Evolutionary conservation across 2,329 filamentous ascomycete genomes (phyloP), one percentile per base, ranked within the genome.

Genomic region (Ophiocordyceps sinensis): DNA sequence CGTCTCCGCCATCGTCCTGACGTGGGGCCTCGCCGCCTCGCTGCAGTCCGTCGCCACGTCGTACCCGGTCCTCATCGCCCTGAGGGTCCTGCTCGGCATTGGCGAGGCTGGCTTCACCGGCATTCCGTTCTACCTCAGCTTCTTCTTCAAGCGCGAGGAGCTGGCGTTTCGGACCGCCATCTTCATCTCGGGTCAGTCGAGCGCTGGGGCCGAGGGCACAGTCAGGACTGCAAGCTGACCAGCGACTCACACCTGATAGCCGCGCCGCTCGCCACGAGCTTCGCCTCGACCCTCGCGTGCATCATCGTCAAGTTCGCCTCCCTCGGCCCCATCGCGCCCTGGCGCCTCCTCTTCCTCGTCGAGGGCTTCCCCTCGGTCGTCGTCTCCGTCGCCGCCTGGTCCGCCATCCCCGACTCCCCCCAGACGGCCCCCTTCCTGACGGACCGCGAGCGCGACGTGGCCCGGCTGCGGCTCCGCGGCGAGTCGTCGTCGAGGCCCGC

Each of bases 311-410:
- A 75, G 51, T 52, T 86, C 13, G 84, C 77, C 39, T 63, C 74
- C 38, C 53, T 68, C 45, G 67, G 73, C 1, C 82, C 82, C 14
- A 79, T 94, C 39, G 82, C 85, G 0, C 77, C 83, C 4, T 94
- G 87, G 87, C 74, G 87, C n/a, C 70, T 88, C 2, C 68, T 94
- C 26, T 93, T 94, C 53, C 69, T 94, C 8, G 51, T 89, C 12
- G 87, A 94, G 58, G 87, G 86, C 1, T 89, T 93, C 45, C 87
- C 87, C 1, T 86, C 82, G 23, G 72, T 93, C 36, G 46, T 94
- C 9, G 74, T 84, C 12, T 79, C 84, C 6, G 75, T 82, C 1
- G 68, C 80, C 47, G 82, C 85, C 12, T 94, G 79, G 79, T 66
- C 69, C 41, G 66, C 80, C 53, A 77, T 94, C 39, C 86, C 87